Base-by-base conservation (phyloP, 371 early-diverging fungal species). In the Mucor piriformis region DNA sequence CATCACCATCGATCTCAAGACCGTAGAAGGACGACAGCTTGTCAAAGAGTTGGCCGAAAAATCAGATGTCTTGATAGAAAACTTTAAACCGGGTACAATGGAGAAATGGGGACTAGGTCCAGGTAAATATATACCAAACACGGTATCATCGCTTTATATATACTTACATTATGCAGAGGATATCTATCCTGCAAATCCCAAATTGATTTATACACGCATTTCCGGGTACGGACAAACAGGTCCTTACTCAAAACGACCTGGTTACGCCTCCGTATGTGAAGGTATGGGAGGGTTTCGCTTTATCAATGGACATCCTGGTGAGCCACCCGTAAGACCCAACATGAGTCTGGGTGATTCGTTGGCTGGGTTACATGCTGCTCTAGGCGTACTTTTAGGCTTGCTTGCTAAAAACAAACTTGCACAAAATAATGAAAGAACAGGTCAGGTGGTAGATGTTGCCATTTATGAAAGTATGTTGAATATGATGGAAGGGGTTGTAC, bases 41-140 rank as follows among this genome's bases (percentile, higher is more conserved):
- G 75, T 82, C 35, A 70, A 75, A 44, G 48, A 70, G 21, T 48
- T 84, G 13, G 81, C 81, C 6, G 67, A 74, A 23, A 43, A 76
- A 54, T 74, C 72, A 0, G 83, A 84, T 71, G 83, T 84, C 1
- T 57, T 84, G 8, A 74, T 84, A 32, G 84, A 84, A 48, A 84
- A 84, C 54, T 84, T 84, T 59, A 77, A 80, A 33, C 83, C 83
- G 15, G 82, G 80, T 15, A 81, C 82, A 3, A 81, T 84, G 83
- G 84, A 84, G 51, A 84, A 83, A 63, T 84, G 84, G 84, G 81
- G 81, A 4, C 63, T 84, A 35, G 84, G 84, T 4, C 84, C 84
- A 49, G 80, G 77, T 76, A 66, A 50, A 8, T 13, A n/a, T 8
- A 49, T 10, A 13, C 6, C 38, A 32, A n/a, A 35, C 33, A 10